Evolutionary conservation across 352 stramenopile species (phyloP), one percentile per base, ranked within the genome.

Genomic region (Elongisporangium anandrum): DNA sequence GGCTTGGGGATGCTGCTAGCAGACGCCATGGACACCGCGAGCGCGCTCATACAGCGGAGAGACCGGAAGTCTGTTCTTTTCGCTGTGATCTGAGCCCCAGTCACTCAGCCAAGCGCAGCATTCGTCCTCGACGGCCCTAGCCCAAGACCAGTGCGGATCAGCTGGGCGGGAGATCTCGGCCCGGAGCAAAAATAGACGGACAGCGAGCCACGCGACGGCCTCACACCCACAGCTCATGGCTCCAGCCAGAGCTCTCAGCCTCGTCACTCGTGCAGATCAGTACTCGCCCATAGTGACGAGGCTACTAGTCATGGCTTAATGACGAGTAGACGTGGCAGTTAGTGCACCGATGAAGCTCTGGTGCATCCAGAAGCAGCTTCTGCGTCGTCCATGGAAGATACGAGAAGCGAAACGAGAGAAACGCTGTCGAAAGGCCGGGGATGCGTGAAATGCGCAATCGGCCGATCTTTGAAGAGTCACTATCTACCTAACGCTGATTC

Each of bases 1-100:
- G 68, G 56, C 39, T 52, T 73, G 16, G 68, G 65, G 45, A 73
- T 76, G 54, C 56, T 76, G 15, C 55, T 63, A 10, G 7, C 49
- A 39, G 66, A 68, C 34, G 65, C 59, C 68, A 76, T 76, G 58
- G 13, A 22, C 21, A 10, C 13, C n/a, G 57, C 52, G n/a, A 60
- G n/a, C 20, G 29, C 29, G 29, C 29, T 41, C 29, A 41, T 41
- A 41, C 6, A 41, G 29, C 29, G 29, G 29, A 8, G 29, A 8
- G 29, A 15, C 9, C 29, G 29, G 29, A 8, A 41, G 5, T 41
- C 29, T 41, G 29, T 41, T 41, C 5, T 41, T 41, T 41, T 41
- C 29, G 29, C 29, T 41, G 29, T 41, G 29, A 8, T 41, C 29
- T 15, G 24, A 34, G 24, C 24, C 24, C 24, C 24, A 34, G 24